A percentile compares a stretch with the other conserved stretches of the same genome.
These are phyloP conservation scores for Aspergillus tamarii DNA, from an alignment of 2,329 filamentous ascomycete species.

Conservation along the genomic window DNA sequence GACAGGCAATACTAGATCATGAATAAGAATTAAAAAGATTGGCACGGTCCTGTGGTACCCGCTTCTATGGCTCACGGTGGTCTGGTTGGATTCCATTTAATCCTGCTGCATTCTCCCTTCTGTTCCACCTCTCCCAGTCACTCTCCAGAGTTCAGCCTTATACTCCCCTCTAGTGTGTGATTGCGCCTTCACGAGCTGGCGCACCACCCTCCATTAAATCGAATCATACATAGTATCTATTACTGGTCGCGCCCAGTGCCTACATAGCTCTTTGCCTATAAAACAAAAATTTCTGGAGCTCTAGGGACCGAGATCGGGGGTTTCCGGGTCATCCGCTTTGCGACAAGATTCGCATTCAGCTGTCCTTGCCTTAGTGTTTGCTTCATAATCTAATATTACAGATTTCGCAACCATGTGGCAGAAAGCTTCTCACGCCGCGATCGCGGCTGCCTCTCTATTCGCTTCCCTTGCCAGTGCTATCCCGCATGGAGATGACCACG, in stretches of 20 bases:
- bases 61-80: constrained; percentile 8
- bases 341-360: constrained; percentile 1
- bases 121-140: not conserved
- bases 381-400: constrained; percentile 1
- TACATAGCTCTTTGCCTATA: not conserved
- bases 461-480: constrained; percentile 34
- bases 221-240: not conserved
- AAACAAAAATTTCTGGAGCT: not conserved
- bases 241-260: not conserved
- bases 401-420: constrained; percentile 27
- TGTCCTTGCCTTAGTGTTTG: not conserved
- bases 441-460: constrained; percentile 34
- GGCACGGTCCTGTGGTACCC: not conserved
- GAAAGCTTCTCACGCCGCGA: constrained; percentile 28
- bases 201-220: not conserved
- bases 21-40: constrained; percentile 21
- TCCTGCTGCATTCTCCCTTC: not conserved
- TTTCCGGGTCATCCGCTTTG: constrained; percentile 3
- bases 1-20: constrained; percentile 4
- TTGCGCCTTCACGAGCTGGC: not conserved
- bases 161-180: constrained; percentile 2
- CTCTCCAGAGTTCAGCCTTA: constrained; percentile 23
- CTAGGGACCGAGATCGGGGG: not conserved
- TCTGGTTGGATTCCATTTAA: constrained; percentile 8
- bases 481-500: constrained; percentile 39